Conservation (phyloP, 2,329 filamentous ascomycete species). For the Trichoderma sp. region DNA sequence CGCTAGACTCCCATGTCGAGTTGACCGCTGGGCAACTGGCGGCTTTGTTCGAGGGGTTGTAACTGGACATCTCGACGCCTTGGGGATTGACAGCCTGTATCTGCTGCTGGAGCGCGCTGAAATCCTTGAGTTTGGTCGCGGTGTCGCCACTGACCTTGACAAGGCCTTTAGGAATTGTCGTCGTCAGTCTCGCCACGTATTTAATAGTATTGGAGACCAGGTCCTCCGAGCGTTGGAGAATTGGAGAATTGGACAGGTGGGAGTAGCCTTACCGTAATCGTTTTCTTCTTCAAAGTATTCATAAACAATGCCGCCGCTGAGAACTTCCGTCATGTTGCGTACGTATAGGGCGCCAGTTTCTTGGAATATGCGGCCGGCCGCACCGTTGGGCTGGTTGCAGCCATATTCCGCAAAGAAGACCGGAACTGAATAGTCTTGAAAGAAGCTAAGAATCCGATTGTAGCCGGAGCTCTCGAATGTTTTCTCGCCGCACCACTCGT, state of each 20-base stretch:
- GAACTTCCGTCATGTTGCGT: conserved; percentile 77
- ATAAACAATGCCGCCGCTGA: conserved; percentile 97
- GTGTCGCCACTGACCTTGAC: conserved; percentile 60
- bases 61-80: conserved; percentile 65
- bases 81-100: conserved; percentile 66
- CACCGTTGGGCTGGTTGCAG: conserved; percentile 71
- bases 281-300: conserved; percentile 95
- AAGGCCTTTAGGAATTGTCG: conserved; percentile 55
- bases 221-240: neutral
- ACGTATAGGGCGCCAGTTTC: conserved; percentile 84
- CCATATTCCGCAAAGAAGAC: conserved; percentile 99
- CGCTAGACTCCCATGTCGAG: conserved; percentile 64
- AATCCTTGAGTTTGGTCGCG: conserved; percentile 73
- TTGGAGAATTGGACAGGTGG: neutral
- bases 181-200: neutral
- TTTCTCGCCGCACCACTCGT: conserved; percentile 95
- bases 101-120: conserved; percentile 68
- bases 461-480: conserved; percentile 77
- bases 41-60: conserved; percentile 71
- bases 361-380: conserved; percentile 73
- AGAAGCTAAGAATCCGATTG: conserved; percentile 80
- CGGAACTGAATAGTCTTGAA: conserved; percentile 84
- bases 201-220: neutral
- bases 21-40: conserved; percentile 70
- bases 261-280: conserved; percentile 69